These are phyloP conservation scores for Lolium perenne DNA, from an alignment of 176 grass and related monocot genomes.

Conservation along the genomic window DNA sequence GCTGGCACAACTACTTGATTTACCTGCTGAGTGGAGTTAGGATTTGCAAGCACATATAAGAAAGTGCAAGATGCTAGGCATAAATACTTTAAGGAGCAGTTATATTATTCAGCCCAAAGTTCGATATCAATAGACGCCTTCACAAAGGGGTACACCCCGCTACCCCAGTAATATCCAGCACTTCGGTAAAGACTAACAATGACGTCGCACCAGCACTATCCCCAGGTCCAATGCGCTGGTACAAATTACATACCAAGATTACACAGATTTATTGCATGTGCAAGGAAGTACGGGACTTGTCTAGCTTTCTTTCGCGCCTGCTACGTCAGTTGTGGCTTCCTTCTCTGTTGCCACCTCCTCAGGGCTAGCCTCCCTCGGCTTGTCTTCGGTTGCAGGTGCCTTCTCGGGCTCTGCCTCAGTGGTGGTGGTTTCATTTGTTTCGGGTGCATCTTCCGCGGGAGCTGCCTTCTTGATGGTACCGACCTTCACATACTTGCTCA, in stretches of 20 bases:
- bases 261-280: conserved; percentile 42
- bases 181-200: not conserved
- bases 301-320: conserved; percentile 43
- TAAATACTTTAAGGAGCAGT: not conserved
- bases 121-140: conserved; percentile 11
- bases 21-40: not conserved
- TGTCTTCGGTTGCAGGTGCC: conserved; percentile 24
- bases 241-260: conserved; percentile 34
- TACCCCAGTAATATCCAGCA: conserved; percentile 18
- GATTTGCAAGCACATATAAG: not conserved
- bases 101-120: conserved; percentile 35
- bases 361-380: not conserved
- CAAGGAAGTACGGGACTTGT: not conserved
- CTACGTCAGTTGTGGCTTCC: conserved; percentile 29
- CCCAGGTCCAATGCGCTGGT: not conserved
- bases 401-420: conserved; percentile 6
- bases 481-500: conserved; percentile 92
- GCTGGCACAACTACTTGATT: not conserved
- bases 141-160: not conserved
- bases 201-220: conserved; percentile 27
- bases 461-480: conserved; percentile 73
- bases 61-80: not conserved
- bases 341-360: conserved; percentile 45
- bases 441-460: conserved; percentile 47
- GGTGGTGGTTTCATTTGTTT: conserved; percentile 27